Percentiles rank a stretch among this genome's conserved stretches.
These are phyloP conservation scores for Coemansia aciculifera DNA, from an alignment of 192 early-diverging fungal genomes.

Conservation along the genomic window DNA sequence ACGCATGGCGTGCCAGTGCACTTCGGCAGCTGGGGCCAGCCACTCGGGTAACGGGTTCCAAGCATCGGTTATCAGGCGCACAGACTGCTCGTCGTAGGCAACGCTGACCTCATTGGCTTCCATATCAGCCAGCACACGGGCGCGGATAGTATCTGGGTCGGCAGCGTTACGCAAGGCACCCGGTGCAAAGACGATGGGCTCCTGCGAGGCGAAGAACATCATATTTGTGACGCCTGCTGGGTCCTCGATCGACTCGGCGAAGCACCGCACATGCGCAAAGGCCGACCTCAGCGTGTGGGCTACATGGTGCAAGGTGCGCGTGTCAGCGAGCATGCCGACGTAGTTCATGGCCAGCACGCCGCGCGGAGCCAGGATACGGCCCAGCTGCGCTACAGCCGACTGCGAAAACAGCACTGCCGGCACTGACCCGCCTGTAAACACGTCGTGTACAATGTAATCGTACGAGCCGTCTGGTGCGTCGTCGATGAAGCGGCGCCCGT, in stretches of 20 bases:
- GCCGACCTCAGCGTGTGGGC: slow-evolving; percentile 64
- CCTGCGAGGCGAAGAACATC: slow-evolving; percentile 64
- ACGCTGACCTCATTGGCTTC: slow-evolving; percentile 56
- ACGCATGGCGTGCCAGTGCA: slow-evolving; percentile 79
- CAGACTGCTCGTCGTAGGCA: slow-evolving; percentile 26
- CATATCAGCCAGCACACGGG: slow-evolving; percentile 47
- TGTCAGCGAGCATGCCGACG: slow-evolving; percentile 62
- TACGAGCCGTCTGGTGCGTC: slow-evolving; percentile 57
- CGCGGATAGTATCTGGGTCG: slow-evolving; percentile 18
- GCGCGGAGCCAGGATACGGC: slow-evolving; percentile 67
- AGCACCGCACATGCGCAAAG: slow-evolving; percentile 68
- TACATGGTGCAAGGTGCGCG: slow-evolving; percentile 61
- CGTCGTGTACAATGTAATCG: slow-evolving; percentile 88
- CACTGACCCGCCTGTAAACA: slow-evolving; percentile 90
- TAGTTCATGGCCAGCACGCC: slow-evolving; percentile 88
- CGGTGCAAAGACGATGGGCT: slow-evolving; percentile 50
- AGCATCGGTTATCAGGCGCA: slow-evolving; percentile 63
- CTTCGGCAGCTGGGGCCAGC: slow-evolving; percentile 59
- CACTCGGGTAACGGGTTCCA: slow-evolving; percentile 63
- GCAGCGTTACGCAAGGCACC: background rate
- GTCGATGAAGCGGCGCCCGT: slow-evolving; percentile 77
- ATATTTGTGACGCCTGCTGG: slow-evolving; percentile 61
- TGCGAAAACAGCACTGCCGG: slow-evolving; percentile 71
- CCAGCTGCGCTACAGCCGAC: slow-evolving; percentile 66
- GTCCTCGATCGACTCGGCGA: slow-evolving; percentile 59